phyloP scores from a whole-genome alignment of 257 asterid genomes.

The Nicotiana obtusifolia region DNA sequence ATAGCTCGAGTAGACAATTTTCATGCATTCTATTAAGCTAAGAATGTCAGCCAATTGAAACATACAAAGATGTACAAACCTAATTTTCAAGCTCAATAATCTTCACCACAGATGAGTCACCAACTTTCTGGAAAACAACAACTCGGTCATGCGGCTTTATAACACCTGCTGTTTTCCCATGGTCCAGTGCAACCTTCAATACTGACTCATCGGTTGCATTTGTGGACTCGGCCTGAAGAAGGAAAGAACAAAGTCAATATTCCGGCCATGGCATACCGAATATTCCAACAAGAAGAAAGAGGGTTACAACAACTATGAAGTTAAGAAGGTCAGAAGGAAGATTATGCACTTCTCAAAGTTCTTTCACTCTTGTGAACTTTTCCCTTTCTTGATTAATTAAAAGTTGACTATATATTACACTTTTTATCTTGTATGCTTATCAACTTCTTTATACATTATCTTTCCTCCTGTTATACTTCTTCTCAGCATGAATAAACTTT shows the following conservation, averaged over 20 bases:
- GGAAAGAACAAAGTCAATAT: neutral
- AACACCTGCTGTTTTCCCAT: constrained; percentile 79
- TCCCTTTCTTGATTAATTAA: neutral
- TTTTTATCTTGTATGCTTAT: neutral
- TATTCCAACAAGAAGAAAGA: neutral
- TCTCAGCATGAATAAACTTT: neutral
- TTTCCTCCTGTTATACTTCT: neutral
- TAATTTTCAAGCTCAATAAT: constrained; percentile 89
- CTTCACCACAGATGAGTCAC: constrained; percentile 93
- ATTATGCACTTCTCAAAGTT: neutral
- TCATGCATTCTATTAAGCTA: neutral
- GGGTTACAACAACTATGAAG: neutral
- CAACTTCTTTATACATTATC: neutral
- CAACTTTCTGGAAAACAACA: constrained; percentile 91
- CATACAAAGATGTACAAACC: neutral
- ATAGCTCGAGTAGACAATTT: neutral
- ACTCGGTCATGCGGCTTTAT: constrained; percentile 82
- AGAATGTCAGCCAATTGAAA: neutral
- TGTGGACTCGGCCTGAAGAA: constrained; percentile 67
- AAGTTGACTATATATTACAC: neutral
- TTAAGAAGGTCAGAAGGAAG: neutral
- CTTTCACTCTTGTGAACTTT: neutral
- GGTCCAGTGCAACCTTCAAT: constrained; percentile 88
- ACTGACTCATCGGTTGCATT: constrained; percentile 71
- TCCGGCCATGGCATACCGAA: neutral